Conservation (phyloP, 2,329 filamentous ascomycete species). For the Phialocephala sp. region DNA sequence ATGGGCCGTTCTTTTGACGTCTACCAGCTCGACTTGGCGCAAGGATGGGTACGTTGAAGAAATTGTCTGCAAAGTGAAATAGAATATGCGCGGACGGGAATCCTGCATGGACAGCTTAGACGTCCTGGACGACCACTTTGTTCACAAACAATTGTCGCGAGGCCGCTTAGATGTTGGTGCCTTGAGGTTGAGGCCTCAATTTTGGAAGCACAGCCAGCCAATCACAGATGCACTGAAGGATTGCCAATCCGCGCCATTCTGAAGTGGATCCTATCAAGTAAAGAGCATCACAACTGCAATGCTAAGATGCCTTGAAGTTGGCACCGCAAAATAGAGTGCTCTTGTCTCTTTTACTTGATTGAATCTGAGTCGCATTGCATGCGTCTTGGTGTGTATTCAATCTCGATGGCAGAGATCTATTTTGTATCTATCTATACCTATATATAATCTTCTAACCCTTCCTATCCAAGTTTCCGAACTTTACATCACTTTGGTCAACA, state of each 20-base stretch:
- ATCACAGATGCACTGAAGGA: neutral
- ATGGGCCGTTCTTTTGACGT: constrained; percentile 38
- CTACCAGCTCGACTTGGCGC: constrained; percentile 27
- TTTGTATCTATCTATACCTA: neutral
- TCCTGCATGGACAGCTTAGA: neutral
- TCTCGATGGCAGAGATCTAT: constrained; percentile 5
- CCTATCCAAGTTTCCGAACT: neutral
- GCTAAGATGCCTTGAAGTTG: neutral
- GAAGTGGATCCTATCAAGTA: neutral
- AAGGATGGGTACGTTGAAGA: neutral
- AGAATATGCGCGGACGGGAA: neutral
- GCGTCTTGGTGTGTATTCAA: constrained; percentile 3
- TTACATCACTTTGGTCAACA: neutral
- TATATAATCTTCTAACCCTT: neutral
- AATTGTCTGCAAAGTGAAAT: neutral
- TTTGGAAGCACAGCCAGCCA: neutral
- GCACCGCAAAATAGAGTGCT: neutral
- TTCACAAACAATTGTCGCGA: neutral
- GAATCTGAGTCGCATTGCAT: neutral
- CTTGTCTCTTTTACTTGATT: neutral
- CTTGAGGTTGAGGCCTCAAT: constrained; percentile 13
- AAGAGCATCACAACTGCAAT: neutral
- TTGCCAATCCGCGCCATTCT: neutral
- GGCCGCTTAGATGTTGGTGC: constrained; percentile 8
- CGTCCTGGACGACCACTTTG: neutral